Percentiles rank a stretch among this genome's conserved stretches.
phyloP scores from a whole-genome alignment of 2,329 filamentous ascomycete genomes.

The Aspergillus ochraceus region DNA sequence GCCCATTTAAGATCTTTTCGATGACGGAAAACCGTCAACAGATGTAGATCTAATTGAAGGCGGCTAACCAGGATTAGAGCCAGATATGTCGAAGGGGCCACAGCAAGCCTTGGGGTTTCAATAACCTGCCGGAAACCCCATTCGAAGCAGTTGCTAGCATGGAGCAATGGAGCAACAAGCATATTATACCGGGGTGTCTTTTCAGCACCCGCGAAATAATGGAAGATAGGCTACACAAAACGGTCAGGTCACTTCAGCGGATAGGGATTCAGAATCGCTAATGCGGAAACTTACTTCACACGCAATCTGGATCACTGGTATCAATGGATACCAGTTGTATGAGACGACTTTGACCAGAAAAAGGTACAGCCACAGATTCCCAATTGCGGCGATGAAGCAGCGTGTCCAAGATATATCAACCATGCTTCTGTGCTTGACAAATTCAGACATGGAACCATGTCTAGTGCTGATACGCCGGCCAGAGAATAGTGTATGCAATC shows the following conservation, averaged over 20 bases:
- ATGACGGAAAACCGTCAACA: not conserved
- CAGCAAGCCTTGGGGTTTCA: not conserved
- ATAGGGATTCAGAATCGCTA: not conserved
- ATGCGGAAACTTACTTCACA: not conserved
- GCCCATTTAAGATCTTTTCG: not conserved
- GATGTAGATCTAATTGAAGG: not conserved
- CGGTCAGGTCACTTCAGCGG: not conserved
- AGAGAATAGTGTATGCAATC: not conserved
- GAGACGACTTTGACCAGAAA: not conserved
- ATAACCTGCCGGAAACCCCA: not conserved
- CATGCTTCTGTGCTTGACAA: not conserved
- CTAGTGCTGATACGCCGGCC: not conserved
- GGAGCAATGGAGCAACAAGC: not conserved
- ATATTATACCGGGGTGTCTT: not conserved
- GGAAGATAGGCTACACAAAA: not conserved
- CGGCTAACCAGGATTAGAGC: not conserved
- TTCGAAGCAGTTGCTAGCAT: not conserved
- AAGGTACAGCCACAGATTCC: not conserved
- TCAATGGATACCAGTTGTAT: not conserved
- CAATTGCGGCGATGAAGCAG: not conserved
- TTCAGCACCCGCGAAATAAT: not conserved
- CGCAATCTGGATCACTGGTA: not conserved
- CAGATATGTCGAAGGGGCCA: not conserved
- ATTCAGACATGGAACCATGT: not conserved
- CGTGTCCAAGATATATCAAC: not conserved